phyloP scores from a whole-genome alignment of 495 filamentous ascomycete genomes.

The Polyplosphaeria fusca region DNA sequence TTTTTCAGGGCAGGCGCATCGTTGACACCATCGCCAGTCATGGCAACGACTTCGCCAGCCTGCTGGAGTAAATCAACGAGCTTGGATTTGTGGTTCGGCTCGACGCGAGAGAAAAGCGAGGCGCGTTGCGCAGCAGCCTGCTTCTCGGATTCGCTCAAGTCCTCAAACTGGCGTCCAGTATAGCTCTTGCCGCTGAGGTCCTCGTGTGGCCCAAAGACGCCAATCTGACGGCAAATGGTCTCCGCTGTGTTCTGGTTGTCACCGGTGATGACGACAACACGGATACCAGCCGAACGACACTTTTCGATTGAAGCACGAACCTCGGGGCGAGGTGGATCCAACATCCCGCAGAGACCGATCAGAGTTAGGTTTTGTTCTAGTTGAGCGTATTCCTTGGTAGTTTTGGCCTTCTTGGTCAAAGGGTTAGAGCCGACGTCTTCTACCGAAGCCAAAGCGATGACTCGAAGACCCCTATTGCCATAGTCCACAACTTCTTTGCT shows the following conservation, averaged over 20 bases:
- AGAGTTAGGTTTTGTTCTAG: slow-evolving; percentile 93
- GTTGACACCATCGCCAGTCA: slow-evolving; percentile 99
- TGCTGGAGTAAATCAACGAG: slow-evolving; percentile 95
- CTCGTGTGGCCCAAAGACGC: slow-evolving; percentile 80
- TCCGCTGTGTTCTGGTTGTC: slow-evolving; percentile 98
- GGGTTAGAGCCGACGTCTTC: slow-evolving; percentile 68
- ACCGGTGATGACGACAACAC: slow-evolving; percentile 96
- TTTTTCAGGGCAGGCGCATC: slow-evolving; percentile 98
- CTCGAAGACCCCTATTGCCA: slow-evolving; percentile 86
- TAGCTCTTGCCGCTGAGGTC: slow-evolving; percentile 88
- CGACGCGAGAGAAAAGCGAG: slow-evolving; percentile 93
- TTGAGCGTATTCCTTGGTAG: slow-evolving; percentile 75
- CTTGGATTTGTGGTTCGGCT: slow-evolving; percentile 91
- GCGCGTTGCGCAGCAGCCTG: slow-evolving; percentile 79
- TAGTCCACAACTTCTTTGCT: slow-evolving; percentile 79
- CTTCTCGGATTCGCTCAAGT: slow-evolving; percentile 73
- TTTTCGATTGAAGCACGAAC: slow-evolving; percentile 80
- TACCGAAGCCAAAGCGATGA: slow-evolving; percentile 85
- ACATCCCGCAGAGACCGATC: slow-evolving; percentile 90
- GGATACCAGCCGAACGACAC: slow-evolving; percentile 89
- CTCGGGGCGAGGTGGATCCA: slow-evolving; percentile 96
- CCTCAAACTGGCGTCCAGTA: slow-evolving; percentile 92
- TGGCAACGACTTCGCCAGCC: slow-evolving; percentile 91
- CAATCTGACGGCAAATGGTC: slow-evolving; percentile 95
- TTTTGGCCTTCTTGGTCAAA: slow-evolving; percentile 69